Evolutionary conservation across 306 rosid species (phyloP).

Genomic region (Hippophae gyantsensis): DNA sequence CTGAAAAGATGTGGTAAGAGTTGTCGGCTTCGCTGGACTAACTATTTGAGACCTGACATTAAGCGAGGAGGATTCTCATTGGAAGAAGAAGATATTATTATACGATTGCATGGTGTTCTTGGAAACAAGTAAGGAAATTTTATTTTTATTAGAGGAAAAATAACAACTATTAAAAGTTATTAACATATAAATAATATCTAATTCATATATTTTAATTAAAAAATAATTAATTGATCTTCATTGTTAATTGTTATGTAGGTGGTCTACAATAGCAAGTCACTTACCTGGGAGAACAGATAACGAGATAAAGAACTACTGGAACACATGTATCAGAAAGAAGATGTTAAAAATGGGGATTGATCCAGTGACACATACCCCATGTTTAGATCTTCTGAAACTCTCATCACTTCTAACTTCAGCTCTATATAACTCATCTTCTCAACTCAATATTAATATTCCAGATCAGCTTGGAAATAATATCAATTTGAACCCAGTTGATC

Average conservation of each 20-base stretch:
- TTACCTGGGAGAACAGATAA: slow-evolving; percentile 85
- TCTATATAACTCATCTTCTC: slow-evolving; percentile 19
- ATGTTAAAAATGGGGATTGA: slow-evolving; percentile 75
- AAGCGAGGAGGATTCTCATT: slow-evolving; percentile 61
- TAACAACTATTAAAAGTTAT: neutral
- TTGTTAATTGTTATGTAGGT: slow-evolving; percentile 26
- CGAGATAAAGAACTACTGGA: slow-evolving; percentile 86
- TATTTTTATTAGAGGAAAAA: too few species aligned
- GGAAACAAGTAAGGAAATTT: slow-evolving; percentile 48
- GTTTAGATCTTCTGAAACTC: slow-evolving; percentile 48
- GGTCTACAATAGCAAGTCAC: slow-evolving; percentile 79
- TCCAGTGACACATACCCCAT: slow-evolving; percentile 69
- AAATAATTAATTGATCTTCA: neutral
- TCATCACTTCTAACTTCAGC: slow-evolving; percentile 36
- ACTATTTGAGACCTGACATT: slow-evolving; percentile 62
- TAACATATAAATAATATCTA: too few species aligned
- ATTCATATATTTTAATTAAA: too few species aligned
- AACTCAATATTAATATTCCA: slow-evolving; percentile 12
- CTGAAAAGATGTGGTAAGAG: slow-evolving; percentile 64
- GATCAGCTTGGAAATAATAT: slow-evolving; percentile 16
- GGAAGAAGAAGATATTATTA: slow-evolving; percentile 62
- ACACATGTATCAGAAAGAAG: slow-evolving; percentile 68
- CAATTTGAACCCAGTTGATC: slow-evolving; percentile 8
- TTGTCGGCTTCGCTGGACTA: slow-evolving; percentile 69
- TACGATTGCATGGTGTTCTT: slow-evolving; percentile 50